phyloP scores from a whole-genome alignment of 352 stramenopile species.

The Phytophthora crassamura region DNA sequence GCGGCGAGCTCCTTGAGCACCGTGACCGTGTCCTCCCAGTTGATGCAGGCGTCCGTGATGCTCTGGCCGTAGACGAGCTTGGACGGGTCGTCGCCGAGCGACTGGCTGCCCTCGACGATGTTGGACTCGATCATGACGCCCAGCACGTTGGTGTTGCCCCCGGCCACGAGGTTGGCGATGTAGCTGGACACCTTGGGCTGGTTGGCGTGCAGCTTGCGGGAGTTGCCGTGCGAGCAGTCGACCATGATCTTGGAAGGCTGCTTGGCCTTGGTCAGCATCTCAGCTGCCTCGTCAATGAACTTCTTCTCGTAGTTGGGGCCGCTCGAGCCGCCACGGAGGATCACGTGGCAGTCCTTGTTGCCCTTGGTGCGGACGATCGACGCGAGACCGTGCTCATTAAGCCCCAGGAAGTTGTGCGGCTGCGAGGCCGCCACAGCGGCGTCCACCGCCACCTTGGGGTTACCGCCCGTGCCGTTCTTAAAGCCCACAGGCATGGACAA shows the following conservation, averaged over 20 bases:
- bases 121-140: conserved; percentile 92
- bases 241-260: conserved; percentile 86
- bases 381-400: conserved; percentile 84
- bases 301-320: conserved; percentile 88
- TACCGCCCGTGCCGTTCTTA: conserved; percentile 86
- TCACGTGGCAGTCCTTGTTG: conserved; percentile 88
- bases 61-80: conserved; percentile 87
- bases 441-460: conserved; percentile 86
- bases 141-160: conserved; percentile 72
- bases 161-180: conserved; percentile 65
- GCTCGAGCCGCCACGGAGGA: conserved; percentile 73
- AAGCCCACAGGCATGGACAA: conserved; percentile 88
- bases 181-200: conserved; percentile 82
- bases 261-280: conserved; percentile 68
- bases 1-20: conserved; percentile 63
- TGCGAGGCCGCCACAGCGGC: conserved; percentile 69
- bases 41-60: conserved; percentile 89
- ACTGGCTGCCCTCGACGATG: conserved; percentile 87
- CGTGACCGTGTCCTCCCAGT: conserved; percentile 82
- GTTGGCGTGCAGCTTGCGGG: conserved; percentile 84
- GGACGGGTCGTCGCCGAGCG: conserved; percentile 65
- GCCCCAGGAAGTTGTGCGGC: conserved; percentile 82
- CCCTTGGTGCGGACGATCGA: conserved; percentile 88
- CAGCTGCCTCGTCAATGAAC: conserved; percentile 68
- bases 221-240: conserved; percentile 91